phyloP scores from a whole-genome alignment of 2,329 filamentous ascomycete genomes.

The Biscogniauxia marginata region DNA sequence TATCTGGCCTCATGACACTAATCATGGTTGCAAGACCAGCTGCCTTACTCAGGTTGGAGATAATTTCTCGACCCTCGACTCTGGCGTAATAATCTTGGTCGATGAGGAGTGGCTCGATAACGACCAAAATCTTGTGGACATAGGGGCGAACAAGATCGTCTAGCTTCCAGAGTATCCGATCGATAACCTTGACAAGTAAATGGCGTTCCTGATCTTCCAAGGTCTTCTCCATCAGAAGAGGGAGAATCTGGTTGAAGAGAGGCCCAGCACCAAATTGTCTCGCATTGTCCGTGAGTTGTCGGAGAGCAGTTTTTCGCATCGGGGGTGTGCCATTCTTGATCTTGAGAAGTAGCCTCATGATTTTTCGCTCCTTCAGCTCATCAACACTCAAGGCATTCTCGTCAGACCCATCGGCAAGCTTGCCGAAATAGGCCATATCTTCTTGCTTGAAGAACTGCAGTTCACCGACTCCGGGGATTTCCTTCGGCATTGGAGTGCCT shows the following conservation, averaged over 20 bases:
- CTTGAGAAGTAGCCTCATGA: conserved; percentile 94
- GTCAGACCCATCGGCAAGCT: conserved; percentile 90
- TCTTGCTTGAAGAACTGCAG: conserved; percentile 98
- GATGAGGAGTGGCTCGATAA: conserved; percentile 98
- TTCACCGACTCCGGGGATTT: conserved; percentile 94
- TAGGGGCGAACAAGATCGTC: conserved; percentile 95
- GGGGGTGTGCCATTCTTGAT: conserved; percentile 99
- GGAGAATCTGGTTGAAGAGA: conserved; percentile 95
- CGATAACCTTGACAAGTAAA: conserved; percentile 97
- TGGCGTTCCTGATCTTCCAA: conserved; percentile 97
- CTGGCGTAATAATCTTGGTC: conserved; percentile 99
- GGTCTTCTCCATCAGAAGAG: conserved; percentile 96
- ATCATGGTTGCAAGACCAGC: conserved; percentile 98
- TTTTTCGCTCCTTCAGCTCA: conserved; percentile 95
- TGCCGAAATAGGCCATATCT: conserved; percentile 98
- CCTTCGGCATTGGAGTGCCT: conserved; percentile 88
- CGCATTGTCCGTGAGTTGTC: conserved; percentile 96
- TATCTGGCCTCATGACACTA: conserved; percentile 97
- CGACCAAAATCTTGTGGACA: conserved; percentile 96
- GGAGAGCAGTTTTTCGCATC: conserved; percentile 96
- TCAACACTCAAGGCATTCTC: conserved; percentile 91
- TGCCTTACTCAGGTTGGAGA: conserved; percentile 95
- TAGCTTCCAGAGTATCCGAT: conserved; percentile 96
- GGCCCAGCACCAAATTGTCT: conserved; percentile 91
- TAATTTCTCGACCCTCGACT: conserved; percentile 97